Conservation (phyloP, 2,329 filamentous ascomycete species). For the Clonostachys rosea region DNA sequence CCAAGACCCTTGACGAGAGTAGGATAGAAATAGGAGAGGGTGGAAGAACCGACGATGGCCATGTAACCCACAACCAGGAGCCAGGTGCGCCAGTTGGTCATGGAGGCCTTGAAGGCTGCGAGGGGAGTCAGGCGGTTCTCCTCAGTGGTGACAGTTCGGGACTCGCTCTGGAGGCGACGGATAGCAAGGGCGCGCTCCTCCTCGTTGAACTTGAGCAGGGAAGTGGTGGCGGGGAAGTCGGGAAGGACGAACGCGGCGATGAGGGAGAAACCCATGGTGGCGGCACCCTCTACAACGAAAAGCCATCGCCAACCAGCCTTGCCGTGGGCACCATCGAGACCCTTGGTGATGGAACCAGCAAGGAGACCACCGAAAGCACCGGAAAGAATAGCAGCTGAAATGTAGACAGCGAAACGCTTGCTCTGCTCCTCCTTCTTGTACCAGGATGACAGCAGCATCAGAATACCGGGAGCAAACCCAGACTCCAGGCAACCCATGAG, state of each 20-base stretch:
- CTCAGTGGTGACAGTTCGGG: slow-evolving; percentile 56
- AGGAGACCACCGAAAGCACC: slow-evolving; percentile 62
- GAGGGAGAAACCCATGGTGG: slow-evolving; percentile 56
- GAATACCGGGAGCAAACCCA: slow-evolving; percentile 55
- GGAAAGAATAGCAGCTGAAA: slow-evolving; percentile 65
- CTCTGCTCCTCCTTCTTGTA: slow-evolving; percentile 37
- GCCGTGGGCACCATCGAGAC: slow-evolving; percentile 48
- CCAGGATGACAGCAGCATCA: slow-evolving; percentile 63
- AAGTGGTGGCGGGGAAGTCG: slow-evolving; percentile 64
- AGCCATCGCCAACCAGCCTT: slow-evolving; percentile 43
- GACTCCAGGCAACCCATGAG: slow-evolving; percentile 52
- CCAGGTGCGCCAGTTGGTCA: slow-evolving; percentile 7
- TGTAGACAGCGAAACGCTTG: slow-evolving; percentile 55
- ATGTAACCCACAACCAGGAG: slow-evolving; percentile 8
- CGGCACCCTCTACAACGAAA: slow-evolving; percentile 53
- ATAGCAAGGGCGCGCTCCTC: slow-evolving; percentile 59
- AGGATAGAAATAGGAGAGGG: slow-evolving; percentile 24
- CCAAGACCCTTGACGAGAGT: slow-evolving; percentile 22
- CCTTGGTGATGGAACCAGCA: slow-evolving; percentile 51
- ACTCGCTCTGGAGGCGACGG: slow-evolving; percentile 53
- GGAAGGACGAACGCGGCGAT: slow-evolving; percentile 60
- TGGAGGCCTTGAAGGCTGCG: slow-evolving; percentile 4
- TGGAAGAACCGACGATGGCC: slow-evolving; percentile 21
- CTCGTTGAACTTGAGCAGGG: slow-evolving; percentile 41
- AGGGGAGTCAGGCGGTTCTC: slow-evolving; percentile 39